These are phyloP conservation scores for Saccharum spontaneum DNA, from an alignment of 176 grass and related monocot species.

Conservation along the genomic window DNA sequence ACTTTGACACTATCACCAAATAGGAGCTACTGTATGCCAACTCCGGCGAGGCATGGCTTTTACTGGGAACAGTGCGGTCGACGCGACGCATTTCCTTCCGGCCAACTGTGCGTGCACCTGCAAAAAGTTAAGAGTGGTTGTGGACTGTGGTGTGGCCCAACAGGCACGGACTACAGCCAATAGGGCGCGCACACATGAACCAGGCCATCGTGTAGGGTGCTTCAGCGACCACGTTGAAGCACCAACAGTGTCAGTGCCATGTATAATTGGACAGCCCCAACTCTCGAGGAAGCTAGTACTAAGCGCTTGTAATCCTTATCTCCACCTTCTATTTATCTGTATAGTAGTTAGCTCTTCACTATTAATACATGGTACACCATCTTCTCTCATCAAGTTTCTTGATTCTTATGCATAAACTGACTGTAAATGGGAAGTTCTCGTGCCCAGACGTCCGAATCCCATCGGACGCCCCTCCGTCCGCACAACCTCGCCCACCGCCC, in stretches of 20 bases:
- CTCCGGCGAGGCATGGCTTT: slow-evolving; percentile 26
- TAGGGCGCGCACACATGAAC: not conserved
- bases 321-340: too few species aligned
- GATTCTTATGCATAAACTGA: too few species aligned
- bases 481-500: too few species aligned
- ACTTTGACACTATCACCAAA: not conserved
- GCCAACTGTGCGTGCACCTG: slow-evolving; percentile 18
- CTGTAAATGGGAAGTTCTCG: too few species aligned
- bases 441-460: too few species aligned
- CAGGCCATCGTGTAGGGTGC: not conserved
- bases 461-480: too few species aligned
- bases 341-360: too few species aligned
- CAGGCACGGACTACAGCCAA: not conserved
- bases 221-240: not conserved
- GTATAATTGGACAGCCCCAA: not conserved
- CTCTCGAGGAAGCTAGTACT: not conserved
- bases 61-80: slow-evolving; percentile 3
- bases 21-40: not conserved
- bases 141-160: slow-evolving; percentile 16
- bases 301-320: too few species aligned
- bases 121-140: not conserved
- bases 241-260: not conserved
- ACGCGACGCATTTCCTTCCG: slow-evolving; percentile 6
- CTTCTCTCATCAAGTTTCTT: too few species aligned
- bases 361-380: too few species aligned